A percentile compares a stretch with the other conserved stretches of the same genome.
Conservation (phyloP, 768 basidiomycete species). For the Serendipita vermifera region DNA sequence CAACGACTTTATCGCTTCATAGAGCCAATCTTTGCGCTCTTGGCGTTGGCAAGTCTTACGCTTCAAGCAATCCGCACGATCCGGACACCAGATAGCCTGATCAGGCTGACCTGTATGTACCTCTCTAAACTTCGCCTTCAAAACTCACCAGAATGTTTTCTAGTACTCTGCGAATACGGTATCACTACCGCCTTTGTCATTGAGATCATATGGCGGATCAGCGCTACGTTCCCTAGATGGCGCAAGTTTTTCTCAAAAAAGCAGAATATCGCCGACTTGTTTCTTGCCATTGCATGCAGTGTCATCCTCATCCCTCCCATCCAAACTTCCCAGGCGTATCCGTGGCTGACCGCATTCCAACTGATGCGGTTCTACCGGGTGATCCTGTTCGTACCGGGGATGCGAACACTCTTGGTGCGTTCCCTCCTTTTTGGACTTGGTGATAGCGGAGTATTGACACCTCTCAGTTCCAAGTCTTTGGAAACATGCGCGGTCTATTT, state of each 20-base stretch:
- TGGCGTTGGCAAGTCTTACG: slow-evolving; percentile 56
- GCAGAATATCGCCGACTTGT: slow-evolving; percentile 61
- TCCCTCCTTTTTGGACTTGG: background rate
- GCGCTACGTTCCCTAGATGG: slow-evolving; percentile 70
- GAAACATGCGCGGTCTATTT: slow-evolving; percentile 76
- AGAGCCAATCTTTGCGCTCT: slow-evolving; percentile 49
- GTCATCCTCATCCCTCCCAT: slow-evolving; percentile 80
- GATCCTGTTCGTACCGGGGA: slow-evolving; percentile 77
- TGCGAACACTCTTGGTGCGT: slow-evolving; percentile 74
- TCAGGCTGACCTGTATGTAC: slow-evolving; percentile 16
- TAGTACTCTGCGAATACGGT: slow-evolving; percentile 56
- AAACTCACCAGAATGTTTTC: slow-evolving; percentile 19
- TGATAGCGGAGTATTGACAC: slow-evolving; percentile 2
- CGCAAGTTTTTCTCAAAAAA: slow-evolving; percentile 48
- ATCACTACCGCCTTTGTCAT: slow-evolving; percentile 78
- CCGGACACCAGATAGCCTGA: slow-evolving; percentile 26
- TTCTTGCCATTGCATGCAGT: slow-evolving; percentile 59
- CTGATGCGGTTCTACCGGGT: slow-evolving; percentile 82
- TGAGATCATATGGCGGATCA: slow-evolving; percentile 68
- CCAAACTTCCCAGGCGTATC: slow-evolving; percentile 47
- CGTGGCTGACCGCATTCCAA: slow-evolving; percentile 86
- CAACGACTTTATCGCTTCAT: slow-evolving; percentile 24
- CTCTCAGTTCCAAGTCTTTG: slow-evolving; percentile 68
- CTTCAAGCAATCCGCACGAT: slow-evolving; percentile 59
- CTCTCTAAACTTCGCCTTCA: slow-evolving; percentile 26